A percentile compares a stretch with the other conserved stretches of the same genome.
These are phyloP conservation scores for Cryptosporidium viatorum DNA, from an alignment of 169 alveolate species.

Conservation along the genomic window DNA sequence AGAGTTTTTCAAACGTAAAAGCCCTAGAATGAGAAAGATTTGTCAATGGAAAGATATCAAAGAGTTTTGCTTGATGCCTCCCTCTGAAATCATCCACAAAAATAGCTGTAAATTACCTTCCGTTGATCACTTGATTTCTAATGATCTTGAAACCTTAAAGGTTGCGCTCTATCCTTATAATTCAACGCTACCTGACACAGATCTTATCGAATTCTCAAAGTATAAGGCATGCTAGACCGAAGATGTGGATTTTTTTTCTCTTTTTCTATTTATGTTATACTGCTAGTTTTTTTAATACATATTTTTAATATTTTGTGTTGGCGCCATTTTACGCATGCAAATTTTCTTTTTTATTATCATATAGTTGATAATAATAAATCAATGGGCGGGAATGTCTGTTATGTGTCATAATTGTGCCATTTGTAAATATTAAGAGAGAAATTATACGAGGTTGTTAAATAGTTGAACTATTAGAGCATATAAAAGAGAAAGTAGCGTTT, in stretches of 20 bases:
- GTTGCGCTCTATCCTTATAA: constrained; percentile 49
- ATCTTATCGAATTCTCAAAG: constrained; percentile 38
- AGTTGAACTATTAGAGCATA: not conserved
- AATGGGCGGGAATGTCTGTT: not conserved
- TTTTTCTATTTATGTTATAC: not conserved
- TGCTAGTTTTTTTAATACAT: not conserved
- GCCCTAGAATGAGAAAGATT: constrained; percentile 22
- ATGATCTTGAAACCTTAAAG: not conserved
- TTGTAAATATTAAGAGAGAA: not conserved
- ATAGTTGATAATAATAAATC: not conserved
- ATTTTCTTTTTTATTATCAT: not conserved
- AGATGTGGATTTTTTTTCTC: not conserved
- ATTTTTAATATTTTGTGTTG: not conserved
- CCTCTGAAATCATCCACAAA: constrained; percentile 46
- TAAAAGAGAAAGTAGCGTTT: not conserved
- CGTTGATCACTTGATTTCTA: constrained; percentile 32
- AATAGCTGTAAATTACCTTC: constrained; percentile 40
- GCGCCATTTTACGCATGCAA: constrained; percentile 7
- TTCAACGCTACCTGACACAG: constrained; percentile 23
- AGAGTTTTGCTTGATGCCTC: constrained; percentile 63
- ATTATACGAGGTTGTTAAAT: not conserved
- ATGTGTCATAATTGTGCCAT: not conserved
- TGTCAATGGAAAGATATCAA: constrained; percentile 62
- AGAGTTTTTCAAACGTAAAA: constrained; percentile 9
- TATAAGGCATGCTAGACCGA: constrained; percentile 4